Conservation (phyloP, 345 rosid species). For the Pugionium dolabratum region DNA sequence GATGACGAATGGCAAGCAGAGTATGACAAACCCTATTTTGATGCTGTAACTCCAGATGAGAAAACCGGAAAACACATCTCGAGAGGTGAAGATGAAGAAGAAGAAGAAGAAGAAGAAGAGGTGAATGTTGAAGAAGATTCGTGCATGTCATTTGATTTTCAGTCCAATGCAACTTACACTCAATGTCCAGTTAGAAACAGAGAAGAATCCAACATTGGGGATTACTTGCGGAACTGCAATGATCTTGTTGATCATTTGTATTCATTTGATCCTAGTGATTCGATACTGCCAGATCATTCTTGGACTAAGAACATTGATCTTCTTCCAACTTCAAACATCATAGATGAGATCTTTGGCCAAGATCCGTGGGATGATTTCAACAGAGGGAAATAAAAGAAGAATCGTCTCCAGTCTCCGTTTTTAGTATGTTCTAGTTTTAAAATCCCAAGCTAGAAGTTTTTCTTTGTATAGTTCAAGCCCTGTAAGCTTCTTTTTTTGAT, state of each 20-base stretch:
- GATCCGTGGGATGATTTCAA: slow-evolving; percentile 37
- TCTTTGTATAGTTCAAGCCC: slow-evolving; percentile 30
- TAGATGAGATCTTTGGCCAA: slow-evolving; percentile 69
- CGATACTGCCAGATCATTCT: slow-evolving; percentile 42
- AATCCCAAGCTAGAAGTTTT: slow-evolving; percentile 15
- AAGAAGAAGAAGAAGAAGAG: background rate
- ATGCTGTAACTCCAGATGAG: slow-evolving; percentile 45
- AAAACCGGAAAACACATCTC: slow-evolving; percentile 39
- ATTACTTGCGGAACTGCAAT: slow-evolving; percentile 36
- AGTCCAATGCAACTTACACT: slow-evolving; percentile 35
- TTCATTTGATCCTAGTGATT: slow-evolving; percentile 50
- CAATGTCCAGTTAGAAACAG: slow-evolving; percentile 29
- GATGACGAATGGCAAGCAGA: slow-evolving; percentile 74
- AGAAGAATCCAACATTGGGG: slow-evolving; percentile 33
- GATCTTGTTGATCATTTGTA: slow-evolving; percentile 46
- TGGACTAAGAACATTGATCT: slow-evolving; percentile 51
- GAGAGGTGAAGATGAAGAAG: slow-evolving; percentile 28
- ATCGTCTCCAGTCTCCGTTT: slow-evolving; percentile 17
- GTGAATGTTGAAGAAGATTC: slow-evolving; percentile 45
- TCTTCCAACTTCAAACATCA: slow-evolving; percentile 69
- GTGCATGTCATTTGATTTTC: slow-evolving; percentile 54
- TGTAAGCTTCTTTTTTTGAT: slow-evolving; percentile 25
- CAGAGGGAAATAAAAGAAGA: slow-evolving; percentile 32
- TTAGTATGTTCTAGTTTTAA: background rate
- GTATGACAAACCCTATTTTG: slow-evolving; percentile 31